phyloP scores from a whole-genome alignment of 2,329 filamentous ascomycete species.

The Colletotrichum aenigma region DNA sequence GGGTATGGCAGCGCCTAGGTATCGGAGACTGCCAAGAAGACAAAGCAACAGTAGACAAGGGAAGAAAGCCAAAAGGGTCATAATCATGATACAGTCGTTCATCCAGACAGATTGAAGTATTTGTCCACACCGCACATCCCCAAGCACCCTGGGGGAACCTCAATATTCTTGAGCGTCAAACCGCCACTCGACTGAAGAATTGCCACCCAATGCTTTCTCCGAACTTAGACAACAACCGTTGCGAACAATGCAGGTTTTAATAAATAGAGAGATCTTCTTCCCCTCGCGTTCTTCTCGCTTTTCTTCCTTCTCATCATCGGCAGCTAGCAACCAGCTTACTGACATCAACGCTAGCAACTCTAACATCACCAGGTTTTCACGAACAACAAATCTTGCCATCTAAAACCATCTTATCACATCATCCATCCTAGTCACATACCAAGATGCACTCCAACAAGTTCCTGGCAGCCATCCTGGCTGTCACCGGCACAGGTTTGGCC shows the following conservation, averaged over 20 bases:
- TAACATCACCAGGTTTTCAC: not conserved
- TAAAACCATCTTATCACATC: not conserved
- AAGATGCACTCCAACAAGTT: not conserved
- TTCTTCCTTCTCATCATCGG: not conserved
- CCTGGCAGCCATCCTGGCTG: not conserved
- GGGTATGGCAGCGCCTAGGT: not conserved
- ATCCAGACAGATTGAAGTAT: not conserved
- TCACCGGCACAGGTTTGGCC: not conserved
- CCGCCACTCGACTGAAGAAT: not conserved
- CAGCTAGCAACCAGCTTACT: not conserved
- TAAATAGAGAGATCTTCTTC: not conserved
- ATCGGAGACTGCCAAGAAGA: not conserved
- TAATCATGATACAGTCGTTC: not conserved
- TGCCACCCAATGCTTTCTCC: not conserved
- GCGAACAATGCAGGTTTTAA: not conserved
- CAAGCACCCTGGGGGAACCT: not conserved
- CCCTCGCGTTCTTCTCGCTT: not conserved
- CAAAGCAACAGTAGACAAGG: not conserved
- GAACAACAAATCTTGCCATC: not conserved
- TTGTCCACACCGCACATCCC: not conserved
- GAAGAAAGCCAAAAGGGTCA: not conserved
- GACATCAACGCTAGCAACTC: not conserved
- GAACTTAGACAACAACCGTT: not conserved
- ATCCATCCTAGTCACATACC: not conserved
- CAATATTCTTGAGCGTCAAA: not conserved